These are phyloP conservation scores for Leccinellum rugosiceps DNA, from an alignment of 768 basidiomycete genomes.

Conservation along the genomic window DNA sequence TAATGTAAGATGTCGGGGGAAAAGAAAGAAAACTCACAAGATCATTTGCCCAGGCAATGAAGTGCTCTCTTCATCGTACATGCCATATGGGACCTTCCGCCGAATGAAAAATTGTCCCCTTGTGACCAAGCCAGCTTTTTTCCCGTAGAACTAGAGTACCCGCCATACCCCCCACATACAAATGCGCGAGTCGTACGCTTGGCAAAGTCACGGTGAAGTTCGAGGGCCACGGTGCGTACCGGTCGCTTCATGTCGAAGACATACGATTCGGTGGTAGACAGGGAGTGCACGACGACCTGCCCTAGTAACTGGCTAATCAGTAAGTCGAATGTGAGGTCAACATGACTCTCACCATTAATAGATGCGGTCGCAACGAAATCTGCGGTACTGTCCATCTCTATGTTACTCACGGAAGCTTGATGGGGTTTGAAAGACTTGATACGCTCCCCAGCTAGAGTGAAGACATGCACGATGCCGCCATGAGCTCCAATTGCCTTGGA, in stretches of 20 bases:
- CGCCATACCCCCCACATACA: slow-evolving; percentile 89
- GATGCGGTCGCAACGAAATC: slow-evolving; percentile 93
- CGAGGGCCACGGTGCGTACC: slow-evolving; percentile 84
- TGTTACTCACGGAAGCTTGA: slow-evolving; percentile 80
- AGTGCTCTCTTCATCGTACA: slow-evolving; percentile 75
- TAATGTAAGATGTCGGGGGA: not conserved
- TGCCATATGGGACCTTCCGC: slow-evolving; percentile 97
- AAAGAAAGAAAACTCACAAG: slow-evolving; percentile 45
- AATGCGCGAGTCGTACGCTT: slow-evolving; percentile 74
- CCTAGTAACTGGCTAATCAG: slow-evolving; percentile 47
- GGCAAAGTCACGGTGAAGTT: slow-evolving; percentile 71
- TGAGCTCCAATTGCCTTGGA: slow-evolving; percentile 87
- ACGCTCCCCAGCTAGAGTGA: slow-evolving; percentile 73
- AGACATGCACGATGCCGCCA: slow-evolving; percentile 84
- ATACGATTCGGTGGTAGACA: slow-evolving; percentile 76
- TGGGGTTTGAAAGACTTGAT: slow-evolving; percentile 92
- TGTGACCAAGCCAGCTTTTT: slow-evolving; percentile 96
- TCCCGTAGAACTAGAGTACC: slow-evolving; percentile 85
- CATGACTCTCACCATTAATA: slow-evolving; percentile 70
- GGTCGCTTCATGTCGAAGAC: slow-evolving; percentile 90
- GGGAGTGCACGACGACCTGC: slow-evolving; percentile 84
- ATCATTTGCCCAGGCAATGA: slow-evolving; percentile 98
- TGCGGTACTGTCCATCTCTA: slow-evolving; percentile 76
- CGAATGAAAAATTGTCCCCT: slow-evolving; percentile 75
- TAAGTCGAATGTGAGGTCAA: slow-evolving; percentile 45